A percentile compares a stretch with the other conserved stretches of the same genome.
phyloP scores from a whole-genome alignment of 495 filamentous ascomycete genomes.

The Tuber melanosporum region DNA sequence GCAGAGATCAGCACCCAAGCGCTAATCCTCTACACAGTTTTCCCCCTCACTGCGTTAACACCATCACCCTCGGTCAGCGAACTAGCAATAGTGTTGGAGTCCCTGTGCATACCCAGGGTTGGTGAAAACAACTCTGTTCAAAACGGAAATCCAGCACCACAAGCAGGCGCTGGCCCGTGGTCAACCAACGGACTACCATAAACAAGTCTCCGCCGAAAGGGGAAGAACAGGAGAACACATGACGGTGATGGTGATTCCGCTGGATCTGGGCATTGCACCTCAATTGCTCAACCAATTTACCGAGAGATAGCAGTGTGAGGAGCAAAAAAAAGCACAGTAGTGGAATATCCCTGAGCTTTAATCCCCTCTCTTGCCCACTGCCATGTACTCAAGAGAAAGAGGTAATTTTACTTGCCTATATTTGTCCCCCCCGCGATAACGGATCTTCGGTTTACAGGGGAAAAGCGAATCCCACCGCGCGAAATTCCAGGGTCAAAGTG shows the following conservation, averaged over 20 bases:
- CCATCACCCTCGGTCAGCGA: constrained; percentile 46
- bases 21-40: constrained; percentile 48
- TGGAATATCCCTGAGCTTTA: neutral
- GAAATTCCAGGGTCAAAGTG: constrained; percentile 22
- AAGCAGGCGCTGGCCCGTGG: constrained; percentile 7
- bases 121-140: constrained; percentile 43
- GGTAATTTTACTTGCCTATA: neutral
- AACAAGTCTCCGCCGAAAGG: constrained; percentile 18
- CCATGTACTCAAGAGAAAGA: neutral
- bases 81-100: constrained; percentile 47
- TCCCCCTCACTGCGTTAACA: constrained; percentile 44
- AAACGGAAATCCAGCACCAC: constrained; percentile 27
- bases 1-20: constrained; percentile 53
- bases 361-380: neutral
- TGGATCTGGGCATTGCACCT: neutral
- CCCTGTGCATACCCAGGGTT: constrained; percentile 53
- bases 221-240: constrained; percentile 20
- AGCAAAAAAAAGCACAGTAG: neutral
- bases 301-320: neutral
- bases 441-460: neutral
- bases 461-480: constrained; percentile 6
- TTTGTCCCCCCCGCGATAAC: neutral
- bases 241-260: neutral
- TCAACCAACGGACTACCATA: constrained; percentile 17
- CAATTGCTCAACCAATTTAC: neutral